Base-by-base conservation (phyloP, 805 yeast genomes). In the Komagataella pseudopastoris region DNA sequence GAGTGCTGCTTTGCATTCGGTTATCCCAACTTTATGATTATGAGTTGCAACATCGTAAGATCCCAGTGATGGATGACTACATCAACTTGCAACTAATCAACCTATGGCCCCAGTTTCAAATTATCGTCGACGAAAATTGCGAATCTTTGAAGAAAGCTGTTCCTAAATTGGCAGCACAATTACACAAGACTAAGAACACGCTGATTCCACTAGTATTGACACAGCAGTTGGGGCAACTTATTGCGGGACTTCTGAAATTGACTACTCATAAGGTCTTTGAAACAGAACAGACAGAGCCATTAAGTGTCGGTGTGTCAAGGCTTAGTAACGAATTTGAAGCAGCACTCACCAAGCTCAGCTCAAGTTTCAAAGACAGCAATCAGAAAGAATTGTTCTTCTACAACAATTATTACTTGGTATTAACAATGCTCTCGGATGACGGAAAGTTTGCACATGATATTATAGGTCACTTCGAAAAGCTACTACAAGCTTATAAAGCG, bases 81-180 rank as follows among this genome's bases (percentile, higher is more conserved):
- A 71, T 84, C 56, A 81, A 85, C 57, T 70, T 78, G 14, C 80
- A 85, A 55, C 65, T 82, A 54, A 76, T 88, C 50, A 63, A 76
- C 3, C 67, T 91, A 47, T 93, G 98, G 98, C 96, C 97, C 0
- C 80, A 77, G 53, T 85, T 90, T 60, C 90, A 89, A 59, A 74
- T 72, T 48, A 70, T 88, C 39, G 75, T 90, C 46, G 96, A 89
- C 62, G 67, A 77, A 39, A 87, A 91, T 58, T 83, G 96, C 58
- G 85, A 81, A 18, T 77, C 81, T 49, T 68, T 88, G 63, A 81
- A 84, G 55, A 77, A 72, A 50, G 75, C 75, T 16, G 64, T 64
- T 43, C 48, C 63, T 1, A 57, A 60, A 36, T 76, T 79, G 1
- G 76, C 79, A 1, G 66, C 75, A 17, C 48, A 55, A 58, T 23